Conservation (phyloP, 2,329 filamentous ascomycete species). For the Diaporthe capsici region DNA sequence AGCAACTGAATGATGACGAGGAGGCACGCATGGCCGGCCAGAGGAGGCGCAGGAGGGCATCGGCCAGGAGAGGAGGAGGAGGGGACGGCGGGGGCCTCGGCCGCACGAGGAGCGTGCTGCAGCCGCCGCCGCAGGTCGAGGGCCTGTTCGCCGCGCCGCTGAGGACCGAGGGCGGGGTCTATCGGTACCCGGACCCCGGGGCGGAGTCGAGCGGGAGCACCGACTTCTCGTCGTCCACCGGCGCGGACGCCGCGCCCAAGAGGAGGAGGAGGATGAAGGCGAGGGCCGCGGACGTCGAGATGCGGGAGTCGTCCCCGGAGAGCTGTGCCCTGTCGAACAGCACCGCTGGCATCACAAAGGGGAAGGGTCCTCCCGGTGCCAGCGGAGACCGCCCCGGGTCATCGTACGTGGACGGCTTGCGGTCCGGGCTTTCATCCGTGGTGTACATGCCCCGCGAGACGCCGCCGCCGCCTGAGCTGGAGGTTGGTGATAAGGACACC, state of each 20-base stretch:
- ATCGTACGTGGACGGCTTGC: slow-evolving; percentile 30
- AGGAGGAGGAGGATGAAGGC: not conserved
- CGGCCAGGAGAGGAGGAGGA: slow-evolving; percentile 44
- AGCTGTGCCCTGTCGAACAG: slow-evolving; percentile 70
- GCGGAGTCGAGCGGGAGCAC: slow-evolving; percentile 66
- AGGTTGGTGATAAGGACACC: not conserved
- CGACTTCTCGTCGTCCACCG: slow-evolving; percentile 60
- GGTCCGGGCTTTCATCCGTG: slow-evolving; percentile 51
- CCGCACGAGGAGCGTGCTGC: slow-evolving; percentile 70
- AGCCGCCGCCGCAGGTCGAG: slow-evolving; percentile 81
- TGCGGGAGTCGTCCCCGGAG: slow-evolving; percentile 69
- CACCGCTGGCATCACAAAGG: slow-evolving; percentile 56
- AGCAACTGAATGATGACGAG: too few relatives aligned
- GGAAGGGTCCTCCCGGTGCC: not conserved
- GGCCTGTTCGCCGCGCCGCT: slow-evolving; percentile 84
- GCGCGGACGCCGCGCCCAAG: not conserved
- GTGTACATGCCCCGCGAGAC: slow-evolving; percentile 77
- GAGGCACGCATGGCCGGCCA: slow-evolving; percentile 25
- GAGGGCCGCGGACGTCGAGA: slow-evolving; percentile 55
- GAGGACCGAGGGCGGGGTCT: slow-evolving; percentile 76
- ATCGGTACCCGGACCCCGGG: slow-evolving; percentile 71
- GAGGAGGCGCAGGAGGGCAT: slow-evolving; percentile 33
- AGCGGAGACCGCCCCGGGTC: not conserved
- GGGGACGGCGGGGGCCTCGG: slow-evolving; percentile 54
- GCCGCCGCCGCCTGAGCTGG: slow-evolving; percentile 65